Percentiles rank a stretch among this genome's conserved stretches.
These are phyloP conservation scores for Lentinula detonsa DNA, from an alignment of 768 basidiomycete genomes.

Conservation along the genomic window DNA sequence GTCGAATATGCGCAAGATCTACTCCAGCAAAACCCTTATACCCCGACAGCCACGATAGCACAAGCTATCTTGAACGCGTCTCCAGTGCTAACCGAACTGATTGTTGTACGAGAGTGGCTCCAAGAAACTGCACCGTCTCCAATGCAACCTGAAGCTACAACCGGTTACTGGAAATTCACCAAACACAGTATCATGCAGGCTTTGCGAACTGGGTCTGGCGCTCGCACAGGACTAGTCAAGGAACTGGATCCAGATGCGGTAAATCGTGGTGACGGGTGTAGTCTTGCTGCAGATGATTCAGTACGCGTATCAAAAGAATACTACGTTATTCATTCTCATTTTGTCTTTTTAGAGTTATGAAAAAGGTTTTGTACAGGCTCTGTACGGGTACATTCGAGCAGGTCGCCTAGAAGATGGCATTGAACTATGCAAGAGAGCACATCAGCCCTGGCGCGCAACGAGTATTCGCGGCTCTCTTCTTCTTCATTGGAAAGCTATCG, in stretches of 20 bases:
- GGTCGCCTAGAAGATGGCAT: slow-evolving; percentile 84
- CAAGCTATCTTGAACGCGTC: slow-evolving; percentile 67
- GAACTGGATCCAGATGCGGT: slow-evolving; percentile 82
- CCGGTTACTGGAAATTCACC: slow-evolving; percentile 83
- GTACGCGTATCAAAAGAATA: slow-evolving; percentile 33
- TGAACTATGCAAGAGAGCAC: slow-evolving; percentile 71
- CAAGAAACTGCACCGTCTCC: slow-evolving; percentile 68
- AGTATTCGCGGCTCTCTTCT: slow-evolving; percentile 78
- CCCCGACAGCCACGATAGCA: slow-evolving; percentile 69
- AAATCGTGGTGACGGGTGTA: slow-evolving; percentile 49
- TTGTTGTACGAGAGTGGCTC: slow-evolving; percentile 85
- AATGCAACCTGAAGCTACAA: slow-evolving; percentile 62
- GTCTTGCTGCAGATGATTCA: slow-evolving; percentile 71
- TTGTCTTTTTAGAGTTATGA: slow-evolving; percentile 60
- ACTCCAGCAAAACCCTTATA: slow-evolving; percentile 72
- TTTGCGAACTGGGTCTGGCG: slow-evolving; percentile 40
- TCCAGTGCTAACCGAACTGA: slow-evolving; percentile 65
- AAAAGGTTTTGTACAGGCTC: slow-evolving; percentile 64
- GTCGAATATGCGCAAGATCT: slow-evolving; percentile 47
- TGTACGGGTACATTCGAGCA: slow-evolving; percentile 79
- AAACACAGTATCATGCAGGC: slow-evolving; percentile 67
- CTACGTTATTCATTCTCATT: neutral
- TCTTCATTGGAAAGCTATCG: slow-evolving; percentile 70
- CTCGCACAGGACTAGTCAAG: slow-evolving; percentile 46
- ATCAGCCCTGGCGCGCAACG: slow-evolving; percentile 91